These are phyloP conservation scores for Pythium brachiatum DNA, from an alignment of 352 stramenopile species.

Conservation along the genomic window DNA sequence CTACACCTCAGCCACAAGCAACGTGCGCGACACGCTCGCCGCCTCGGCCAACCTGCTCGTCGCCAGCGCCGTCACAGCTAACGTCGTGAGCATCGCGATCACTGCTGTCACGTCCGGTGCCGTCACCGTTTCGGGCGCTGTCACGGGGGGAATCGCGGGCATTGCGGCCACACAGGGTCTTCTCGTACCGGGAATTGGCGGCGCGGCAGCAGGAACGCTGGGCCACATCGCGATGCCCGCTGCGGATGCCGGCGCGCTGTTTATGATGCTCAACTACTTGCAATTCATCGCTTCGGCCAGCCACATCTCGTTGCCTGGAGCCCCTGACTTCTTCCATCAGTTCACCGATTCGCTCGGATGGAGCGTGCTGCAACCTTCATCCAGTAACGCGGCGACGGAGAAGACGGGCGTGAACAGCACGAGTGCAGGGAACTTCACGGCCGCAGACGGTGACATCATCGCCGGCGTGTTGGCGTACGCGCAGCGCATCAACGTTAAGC, in stretches of 20 bases:
- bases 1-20: conserved; percentile 11
- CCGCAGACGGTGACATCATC: conserved; percentile 72
- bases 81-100: conserved; percentile 49
- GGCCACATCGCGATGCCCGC: conserved; percentile 24
- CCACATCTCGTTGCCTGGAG: conserved; percentile 55
- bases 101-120: conserved; percentile 37
- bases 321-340: conserved; percentile 57
- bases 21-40: conserved; percentile 33
- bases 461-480: conserved; percentile 68
- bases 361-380: conserved; percentile 45
- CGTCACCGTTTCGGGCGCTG: conserved; percentile 24
- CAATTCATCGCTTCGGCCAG: conserved; percentile 69
- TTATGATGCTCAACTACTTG: conserved; percentile 69
- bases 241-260: conserved; percentile 49
- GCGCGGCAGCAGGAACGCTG: conserved; percentile 9
- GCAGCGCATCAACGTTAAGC: conserved; percentile 57
- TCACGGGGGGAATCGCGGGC: conserved; percentile 13
- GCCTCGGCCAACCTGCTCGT: conserved; percentile 54
- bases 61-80: conserved; percentile 46
- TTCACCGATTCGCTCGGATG: conserved; percentile 74
- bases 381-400: background rate
- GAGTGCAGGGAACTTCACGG: conserved; percentile 39
- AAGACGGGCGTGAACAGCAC: conserved; percentile 28
- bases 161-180: conserved; percentile 9
- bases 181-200: conserved; percentile 18